These are phyloP conservation scores for Nicotiana tomentosiformis DNA, from an alignment of 257 asterid species.

Conservation along the genomic window DNA sequence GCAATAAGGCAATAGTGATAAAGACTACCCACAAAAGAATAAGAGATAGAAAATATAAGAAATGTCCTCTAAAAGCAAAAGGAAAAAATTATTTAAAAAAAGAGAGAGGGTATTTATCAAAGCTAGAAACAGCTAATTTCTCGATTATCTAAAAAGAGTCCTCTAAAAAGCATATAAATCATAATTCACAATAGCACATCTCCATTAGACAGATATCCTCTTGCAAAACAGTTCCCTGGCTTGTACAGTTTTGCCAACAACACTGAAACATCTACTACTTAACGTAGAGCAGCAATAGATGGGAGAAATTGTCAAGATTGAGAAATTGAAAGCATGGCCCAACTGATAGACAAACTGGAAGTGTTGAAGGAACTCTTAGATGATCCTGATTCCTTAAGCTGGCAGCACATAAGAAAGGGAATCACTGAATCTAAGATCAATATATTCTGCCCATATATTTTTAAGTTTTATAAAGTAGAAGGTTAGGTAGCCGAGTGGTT, in stretches of 20 bases:
- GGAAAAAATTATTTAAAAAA: neutral
- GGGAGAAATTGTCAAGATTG: neutral
- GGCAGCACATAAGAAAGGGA: neutral
- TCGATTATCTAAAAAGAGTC: neutral
- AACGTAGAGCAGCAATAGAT: neutral
- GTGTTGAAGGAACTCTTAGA: slow-evolving; percentile 1
- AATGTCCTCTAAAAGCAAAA: neutral
- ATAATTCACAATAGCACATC: neutral
- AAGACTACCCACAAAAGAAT: neutral
- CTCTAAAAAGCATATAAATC: neutral
- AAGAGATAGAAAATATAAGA: neutral
- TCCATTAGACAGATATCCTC: neutral
- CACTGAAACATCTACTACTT: neutral
- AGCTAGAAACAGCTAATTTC: neutral
- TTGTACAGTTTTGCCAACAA: neutral
- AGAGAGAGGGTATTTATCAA: neutral
- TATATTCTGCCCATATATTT: neutral
- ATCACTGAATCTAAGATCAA: neutral
- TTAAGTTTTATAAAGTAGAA: neutral
- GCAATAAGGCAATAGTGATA: slow-evolving; percentile 10
- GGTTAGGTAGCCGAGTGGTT: no score
- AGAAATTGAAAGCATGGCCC: neutral
- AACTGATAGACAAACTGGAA: neutral
- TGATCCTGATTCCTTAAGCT: neutral
- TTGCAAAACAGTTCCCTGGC: neutral